Evolutionary conservation across 768 basidiomycete species (phyloP), one percentile per base, ranked within the genome.

Genomic region (Amanita thiersii): DNA sequence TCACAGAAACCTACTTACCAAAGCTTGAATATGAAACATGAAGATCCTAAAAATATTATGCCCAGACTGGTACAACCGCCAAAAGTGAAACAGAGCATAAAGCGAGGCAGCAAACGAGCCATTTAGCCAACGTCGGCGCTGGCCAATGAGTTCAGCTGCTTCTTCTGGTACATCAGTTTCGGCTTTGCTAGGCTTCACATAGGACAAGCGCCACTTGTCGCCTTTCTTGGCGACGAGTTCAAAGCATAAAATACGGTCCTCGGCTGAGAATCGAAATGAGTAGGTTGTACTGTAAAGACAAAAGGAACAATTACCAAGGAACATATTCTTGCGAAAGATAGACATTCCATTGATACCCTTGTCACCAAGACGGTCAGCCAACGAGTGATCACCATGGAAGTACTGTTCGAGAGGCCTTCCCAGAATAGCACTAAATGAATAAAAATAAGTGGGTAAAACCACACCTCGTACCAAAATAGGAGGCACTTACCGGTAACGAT

Each of bases 331-430:
- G 25, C 88, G 90, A 68, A 96, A 94, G 53, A 96, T 93, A 59
- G 85, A 82, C 93, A 96, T 96, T 32, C 91, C 92, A 48, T 94
- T 79, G 42, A 93, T 89, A 62, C 93, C 94, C 65, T 96, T 93
- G 18, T 77, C 67, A 9, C 94, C 94, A 33, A 96, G 78, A 40
- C 93, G 82, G 49, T 90, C 90, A n/a, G 93, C 91, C 53, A 96
- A 66, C 19, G 83, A 86, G 57, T 86, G 84, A 59, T 92, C 91
- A 52, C 85, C 85, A 53, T 86, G 83, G 70, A 87, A 87, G 61
- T 86, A 86, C 50, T 88, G 84, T 50, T 87, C 85, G 7, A 87
- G 68, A 2, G 89, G 93, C 4, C 87, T 72, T 3, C 94, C 93
- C 41, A 82, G 77, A 52, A 98, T 93, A 28, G 93, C 93, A 17